phyloP scores from a whole-genome alignment of 768 basidiomycete species.

The Amanita jacksonii region DNA sequence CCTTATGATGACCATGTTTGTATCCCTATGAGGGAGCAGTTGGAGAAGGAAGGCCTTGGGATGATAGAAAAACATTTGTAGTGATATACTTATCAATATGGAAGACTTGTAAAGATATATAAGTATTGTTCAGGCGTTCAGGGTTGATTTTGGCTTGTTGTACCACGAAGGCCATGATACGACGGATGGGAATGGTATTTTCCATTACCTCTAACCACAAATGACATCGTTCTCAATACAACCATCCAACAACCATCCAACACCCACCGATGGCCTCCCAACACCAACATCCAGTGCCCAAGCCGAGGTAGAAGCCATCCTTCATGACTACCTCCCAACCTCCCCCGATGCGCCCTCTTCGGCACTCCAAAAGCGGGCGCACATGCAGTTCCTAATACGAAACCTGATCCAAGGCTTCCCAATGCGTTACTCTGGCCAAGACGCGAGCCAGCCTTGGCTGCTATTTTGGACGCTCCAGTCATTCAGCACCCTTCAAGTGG shows the following conservation, averaged over 20 bases:
- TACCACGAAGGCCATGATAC: no score
- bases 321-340: slow-evolving; percentile 44
- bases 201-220: no score
- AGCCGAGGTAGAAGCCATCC: slow-evolving; percentile 53
- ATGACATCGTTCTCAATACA: slow-evolving; percentile 3
- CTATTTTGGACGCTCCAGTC: slow-evolving; percentile 89
- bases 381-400: slow-evolving; percentile 68
- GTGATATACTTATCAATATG: slow-evolving; percentile 8
- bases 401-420: slow-evolving; percentile 77
- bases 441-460: slow-evolving; percentile 94
- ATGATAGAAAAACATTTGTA: slow-evolving; percentile 62
- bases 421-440: slow-evolving; percentile 68
- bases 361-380: slow-evolving; percentile 48
- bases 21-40: slow-evolving; percentile 53
- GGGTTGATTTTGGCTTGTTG: no score
- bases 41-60: slow-evolving; percentile 71
- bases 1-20: slow-evolving; percentile 86
- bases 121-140: not conserved
- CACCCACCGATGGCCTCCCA: slow-evolving; percentile 47
- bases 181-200: no score
- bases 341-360: slow-evolving; percentile 14
- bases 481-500: slow-evolving; percentile 71
- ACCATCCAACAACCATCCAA: slow-evolving; percentile 15
- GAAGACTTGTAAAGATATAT: not conserved
- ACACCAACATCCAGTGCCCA: slow-evolving; percentile 59